Evolutionary conservation across 192 early-diverging fungal genomes (phyloP), one percentile per base, ranked within the genome.

Genomic region (Dimargaris xerosporica): DNA sequence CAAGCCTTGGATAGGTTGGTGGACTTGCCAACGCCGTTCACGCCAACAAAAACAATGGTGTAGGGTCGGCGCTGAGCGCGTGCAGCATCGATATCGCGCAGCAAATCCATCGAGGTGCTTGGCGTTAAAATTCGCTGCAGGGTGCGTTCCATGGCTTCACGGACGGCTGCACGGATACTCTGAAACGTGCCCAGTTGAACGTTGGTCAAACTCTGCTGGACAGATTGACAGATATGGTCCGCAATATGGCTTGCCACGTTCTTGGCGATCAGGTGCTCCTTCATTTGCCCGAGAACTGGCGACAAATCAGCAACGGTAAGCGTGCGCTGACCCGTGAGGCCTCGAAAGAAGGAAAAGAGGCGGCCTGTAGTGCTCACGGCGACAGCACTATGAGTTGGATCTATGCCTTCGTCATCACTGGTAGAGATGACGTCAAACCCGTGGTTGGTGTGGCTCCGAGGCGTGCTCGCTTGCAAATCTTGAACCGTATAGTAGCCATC

Each of bases 1-100:
- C 88, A 90, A 10, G 93, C 85, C 65, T 97, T 97, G 67, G 89
- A 88, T 64, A 97, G 67, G 66, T 97, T 97, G 53, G 94, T 97
- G 10, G 87, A 89, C 66, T 95, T 86, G 65, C 87, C 89, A 12
- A 97, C 92, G 44, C 94, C 94, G 69, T 97, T 97, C 31, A 97
- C 94, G 28, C 94, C 94, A 48, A 93, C 87, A 73, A 97, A 95
- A 9, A 83, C 85, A 63, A 95, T 89, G 0, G 82, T 86, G 69
- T 94, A 97, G 1, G 94, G 92, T 58, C 88, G 78, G 13, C 74
- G 66, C 65, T 85, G 70, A 30, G 73, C 66, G 60, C 78, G 78
- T 7, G 84, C 83, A 63, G 84, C 78, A 42, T 79, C 75, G 61
- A 97, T 91, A 73, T 95, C 92, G 28, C 90, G 88, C 45, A 97